Base-by-base conservation (phyloP, 257 asterid species). In the Nicotiana tomentosiformis region DNA sequence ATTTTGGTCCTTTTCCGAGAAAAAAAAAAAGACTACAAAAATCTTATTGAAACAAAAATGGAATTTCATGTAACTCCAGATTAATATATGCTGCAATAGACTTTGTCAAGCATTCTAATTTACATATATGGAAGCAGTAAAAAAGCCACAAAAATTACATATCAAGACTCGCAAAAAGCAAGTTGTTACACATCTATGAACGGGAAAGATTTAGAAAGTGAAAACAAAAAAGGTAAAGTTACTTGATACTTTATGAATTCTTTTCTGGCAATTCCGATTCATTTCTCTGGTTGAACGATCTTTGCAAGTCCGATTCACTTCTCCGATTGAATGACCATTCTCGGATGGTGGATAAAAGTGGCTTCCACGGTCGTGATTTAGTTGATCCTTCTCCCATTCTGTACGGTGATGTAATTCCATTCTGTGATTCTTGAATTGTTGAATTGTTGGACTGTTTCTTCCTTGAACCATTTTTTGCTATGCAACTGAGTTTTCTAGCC, bases 271-370 rank as follows among this genome's bases (percentile, higher is more conserved):
- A 26, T 18, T 68, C 55, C 8, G 51, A 68, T 37, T 68, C 78
- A 43, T 43, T 70, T 70, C 78, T 70, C 43, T 65, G 20, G 2
- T 65, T 65, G 5, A 65, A 65, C 1, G 70, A 65, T 14, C 18
- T 15, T 43, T 70, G 78, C 84, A 91, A 78, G 76, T 91, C 92
- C 0, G 94, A 93, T 79, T 89, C 95, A 67, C 91, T 90, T 74
- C 93, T 84, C 84, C 89, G 64, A 56, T 85, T 80, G 17, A 91
- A 89, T 2, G 94, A 90, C 60, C 80, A 83, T 83, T 90, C 96
- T 26, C 90, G 84, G 29, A 93, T 91, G 0, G 94, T 89, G 0
- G 89, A 84, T 85, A 93, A 77, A 85, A 88, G 46, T 10, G 97
- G 96, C 89, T 90, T 90, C 97, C 96, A 91, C 1, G 87, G 12